Percentiles rank a stretch among this genome's conserved stretches.
Conservation (phyloP, 345 rosid species). For the Melaleuca quinquenervia region DNA sequence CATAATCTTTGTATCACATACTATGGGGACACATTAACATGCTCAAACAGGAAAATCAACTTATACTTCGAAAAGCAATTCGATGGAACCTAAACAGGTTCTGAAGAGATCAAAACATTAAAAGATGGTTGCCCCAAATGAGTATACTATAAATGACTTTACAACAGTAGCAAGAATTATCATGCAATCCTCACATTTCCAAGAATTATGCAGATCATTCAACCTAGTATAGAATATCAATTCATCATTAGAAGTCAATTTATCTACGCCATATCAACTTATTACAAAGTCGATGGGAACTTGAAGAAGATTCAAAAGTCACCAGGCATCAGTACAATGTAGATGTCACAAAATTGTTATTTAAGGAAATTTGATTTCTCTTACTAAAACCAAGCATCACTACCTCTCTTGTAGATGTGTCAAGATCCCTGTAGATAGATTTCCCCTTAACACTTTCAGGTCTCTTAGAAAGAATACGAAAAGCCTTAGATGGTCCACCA, state of each 20-base stretch:
- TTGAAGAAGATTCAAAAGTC: background rate
- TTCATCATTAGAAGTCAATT: background rate
- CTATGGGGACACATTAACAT: background rate
- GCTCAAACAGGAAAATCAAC: background rate
- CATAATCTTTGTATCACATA: background rate
- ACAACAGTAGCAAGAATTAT: background rate
- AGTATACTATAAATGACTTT: background rate
- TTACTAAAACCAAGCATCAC: slow-evolving; percentile 12
- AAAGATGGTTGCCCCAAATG: background rate
- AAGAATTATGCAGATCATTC: background rate
- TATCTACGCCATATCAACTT: background rate
- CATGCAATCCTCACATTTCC: background rate
- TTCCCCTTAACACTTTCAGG: slow-evolving; percentile 13
- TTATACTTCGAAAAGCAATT: background rate
- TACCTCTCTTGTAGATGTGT: slow-evolving; percentile 30
- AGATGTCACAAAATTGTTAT: background rate
- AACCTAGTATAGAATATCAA: background rate
- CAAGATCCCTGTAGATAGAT: slow-evolving; percentile 23
- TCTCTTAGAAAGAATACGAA: slow-evolving; percentile 37
- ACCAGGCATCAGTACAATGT: background rate
- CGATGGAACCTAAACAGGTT: background rate
- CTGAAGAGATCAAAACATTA: background rate
- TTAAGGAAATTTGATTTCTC: background rate
- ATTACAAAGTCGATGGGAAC: background rate
- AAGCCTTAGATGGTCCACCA: slow-evolving; percentile 43